Evolutionary conservation across 2,329 filamentous ascomycete species (phyloP), one percentile per base, ranked within the genome.

Genomic region (Colletotrichum melonis): DNA sequence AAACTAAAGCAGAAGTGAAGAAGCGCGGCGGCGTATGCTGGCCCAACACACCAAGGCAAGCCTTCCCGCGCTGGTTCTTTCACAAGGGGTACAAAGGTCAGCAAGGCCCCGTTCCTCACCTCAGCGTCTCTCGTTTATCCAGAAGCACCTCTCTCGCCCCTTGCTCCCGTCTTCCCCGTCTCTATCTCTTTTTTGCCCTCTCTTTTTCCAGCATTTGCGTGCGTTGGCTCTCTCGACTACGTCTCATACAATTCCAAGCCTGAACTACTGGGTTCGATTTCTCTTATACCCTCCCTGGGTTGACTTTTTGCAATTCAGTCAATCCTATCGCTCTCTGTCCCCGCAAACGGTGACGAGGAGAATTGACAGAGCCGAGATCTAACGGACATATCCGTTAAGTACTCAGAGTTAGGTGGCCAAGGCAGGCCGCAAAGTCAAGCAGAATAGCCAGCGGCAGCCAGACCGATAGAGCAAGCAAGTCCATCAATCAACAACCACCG

Each of bases 81-180:
- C 60, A 58, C 56, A 54, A 67, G 46, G 32, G 46, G 30, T 67
- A 70, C 62, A 55, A 67, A 60, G 63, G 63, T 52, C 55, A 60
- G 68, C 68, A 63, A 58, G 14, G 55, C 67, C 63, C 55, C 55
- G 63, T 70, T 67, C 55, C 30, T 67, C 67, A 42, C 49, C 66
- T 22, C 32, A 55, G 57, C 24, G 32, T 22, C 32, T 22, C 4
- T 35, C 11, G 38, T 52, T 46, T 28, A 60, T 22, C 59, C 19
- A 24, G 19, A 60, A 59, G 63, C 68, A 67, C 63, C 55, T 67
- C 24, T 49, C 42, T 49, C 19, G 42, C 42, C 63, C 55, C 63
- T 26, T n/a, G 30, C 52, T 52, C 42, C 38, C 55, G 24, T 30
- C 26, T n/a, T 55, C 32, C n/a, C 30, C 49, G 42, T 55, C 62